Base-by-base conservation (phyloP, 2,329 filamentous ascomycete genomes). In the Metarhizium brunneum region DNA sequence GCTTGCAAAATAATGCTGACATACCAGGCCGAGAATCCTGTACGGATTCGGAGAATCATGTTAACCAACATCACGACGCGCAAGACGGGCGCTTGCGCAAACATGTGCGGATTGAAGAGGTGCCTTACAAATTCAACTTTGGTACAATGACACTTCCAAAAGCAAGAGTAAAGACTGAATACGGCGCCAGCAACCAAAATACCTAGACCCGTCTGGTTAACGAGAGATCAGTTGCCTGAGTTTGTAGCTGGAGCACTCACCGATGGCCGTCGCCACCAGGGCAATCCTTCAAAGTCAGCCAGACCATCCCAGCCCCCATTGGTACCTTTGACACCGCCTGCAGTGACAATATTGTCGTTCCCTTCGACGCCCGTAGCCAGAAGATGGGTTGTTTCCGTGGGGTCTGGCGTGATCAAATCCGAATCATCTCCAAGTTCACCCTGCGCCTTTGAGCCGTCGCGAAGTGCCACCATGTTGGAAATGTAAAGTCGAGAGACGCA, bases 101-200 rank as follows among this genome's bases (percentile, higher is more conserved):
- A 16, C 42, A 7, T 45, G 10, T 2, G 20, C 25, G 50, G 50
- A 18, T 48, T 14, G n/a, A 6, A 13, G 13, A 6, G 10, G 25
- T 13, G 45, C 63, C 79, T 69, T 71, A 83, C 71, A 96, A 73
- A 65, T 96, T 95, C 59, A 96, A 78, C 68, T 88, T 94, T 10
- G 92, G 92, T 8, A 96, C 89, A 7, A 94, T 76, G 6, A 89
- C 82, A 56, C 90, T 90, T 36, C 92, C 94, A 69, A 94, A 92
- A 0, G 92, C 91, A 54, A 95, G 75, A 0, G 90, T 90, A 66
- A 90, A 92, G 48, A 96, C 71, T 55, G 88, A 78, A 70, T 92
- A 94, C 0, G 91, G 88, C 0, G 81, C 83, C 7, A 97, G 70
- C 4, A 97, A 77, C 89, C 91, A 97, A 70, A 79, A 89, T 53